Evolutionary conservation across 352 stramenopile species (phyloP).

Genomic region (Phytophthora citrophthora): DNA sequence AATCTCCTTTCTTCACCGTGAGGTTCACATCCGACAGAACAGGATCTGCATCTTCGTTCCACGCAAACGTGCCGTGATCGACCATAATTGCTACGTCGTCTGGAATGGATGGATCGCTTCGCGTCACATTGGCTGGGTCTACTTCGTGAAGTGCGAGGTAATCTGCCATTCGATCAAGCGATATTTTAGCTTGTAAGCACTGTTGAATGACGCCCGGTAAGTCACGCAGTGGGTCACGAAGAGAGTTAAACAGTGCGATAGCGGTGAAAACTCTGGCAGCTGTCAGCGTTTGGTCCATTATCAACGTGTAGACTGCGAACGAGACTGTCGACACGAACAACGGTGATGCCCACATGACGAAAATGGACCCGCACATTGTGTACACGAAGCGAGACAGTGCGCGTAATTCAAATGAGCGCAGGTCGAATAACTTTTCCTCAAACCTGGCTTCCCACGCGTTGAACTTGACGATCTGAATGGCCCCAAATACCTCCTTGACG

Average conservation of each 20-base stretch:
- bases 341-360: conserved; percentile 51
- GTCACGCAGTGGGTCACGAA: conserved; percentile 37
- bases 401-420: conserved; percentile 85
- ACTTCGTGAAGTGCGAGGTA: conserved; percentile 32
- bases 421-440: conserved; percentile 16
- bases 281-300: conserved; percentile 32
- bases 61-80: conserved; percentile 34
- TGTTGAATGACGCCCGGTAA: conserved; percentile 36
- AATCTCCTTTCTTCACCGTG: conserved; percentile 30
- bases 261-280: conserved; percentile 55
- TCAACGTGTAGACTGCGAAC: conserved; percentile 49
- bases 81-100: conserved; percentile 29
- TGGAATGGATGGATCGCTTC: neutral
- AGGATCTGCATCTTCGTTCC: conserved; percentile 10
- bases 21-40: conserved; percentile 34
- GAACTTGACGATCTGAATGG: conserved; percentile 96
- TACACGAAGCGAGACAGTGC: conserved; percentile 61
- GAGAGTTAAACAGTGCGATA: conserved; percentile 49
- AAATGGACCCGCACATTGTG: conserved; percentile 70
- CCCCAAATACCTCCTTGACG: conserved; percentile 90
- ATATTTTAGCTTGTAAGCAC: conserved; percentile 19
- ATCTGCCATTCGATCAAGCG: conserved; percentile 31
- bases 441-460: conserved; percentile 94
- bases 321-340: conserved; percentile 54
- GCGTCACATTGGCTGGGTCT: conserved; percentile 5